phyloP scores from a whole-genome alignment of 768 basidiomycete species.

The Trametopsis cervina region DNA sequence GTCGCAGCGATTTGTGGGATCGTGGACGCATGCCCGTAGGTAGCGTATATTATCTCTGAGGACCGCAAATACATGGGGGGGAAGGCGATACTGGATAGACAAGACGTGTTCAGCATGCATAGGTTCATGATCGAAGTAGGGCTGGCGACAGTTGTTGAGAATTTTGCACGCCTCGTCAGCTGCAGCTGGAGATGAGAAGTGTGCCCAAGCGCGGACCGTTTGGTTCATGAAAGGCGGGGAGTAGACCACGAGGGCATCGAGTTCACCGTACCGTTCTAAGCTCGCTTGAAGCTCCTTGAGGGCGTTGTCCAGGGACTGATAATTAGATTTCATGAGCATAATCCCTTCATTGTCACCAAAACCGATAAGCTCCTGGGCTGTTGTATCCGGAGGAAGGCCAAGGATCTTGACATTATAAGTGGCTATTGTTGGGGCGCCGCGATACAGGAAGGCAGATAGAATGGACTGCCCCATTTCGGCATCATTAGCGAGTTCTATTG shows the following conservation, averaged over 20 bases:
- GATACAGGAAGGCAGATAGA: constrained; percentile 43
- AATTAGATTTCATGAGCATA: constrained; percentile 46
- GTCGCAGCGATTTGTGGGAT: constrained; percentile 22
- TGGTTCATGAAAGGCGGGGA: constrained; percentile 47
- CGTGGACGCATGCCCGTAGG: constrained; percentile 32
- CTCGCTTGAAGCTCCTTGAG: constrained; percentile 29
- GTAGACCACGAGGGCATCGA: constrained; percentile 37
- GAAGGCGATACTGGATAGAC: constrained; percentile 41
- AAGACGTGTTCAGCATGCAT: constrained; percentile 49
- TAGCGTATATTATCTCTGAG: constrained; percentile 38
- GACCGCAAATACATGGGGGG: constrained; percentile 29
- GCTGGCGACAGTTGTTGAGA: constrained; percentile 41
- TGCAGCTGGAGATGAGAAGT: constrained; percentile 42
- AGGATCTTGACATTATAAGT: constrained; percentile 53
- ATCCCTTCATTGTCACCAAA: constrained; percentile 43
- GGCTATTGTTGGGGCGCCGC: constrained; percentile 52
- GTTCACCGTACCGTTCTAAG: constrained; percentile 32
- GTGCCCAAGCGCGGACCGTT: constrained; percentile 46
- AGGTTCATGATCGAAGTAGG: constrained; percentile 36
- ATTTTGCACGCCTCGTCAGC: constrained; percentile 44
- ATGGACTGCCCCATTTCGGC: constrained; percentile 31
- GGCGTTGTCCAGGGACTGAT: constrained; percentile 27
- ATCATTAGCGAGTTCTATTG: constrained; percentile 36
- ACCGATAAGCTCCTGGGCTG: constrained; percentile 33
- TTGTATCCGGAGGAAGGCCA: constrained; percentile 41